Evolutionary conservation across 2,329 filamentous ascomycete genomes (phyloP), one percentile per base, ranked within the genome.

Genomic region (Hymenoscyphus albidus): DNA sequence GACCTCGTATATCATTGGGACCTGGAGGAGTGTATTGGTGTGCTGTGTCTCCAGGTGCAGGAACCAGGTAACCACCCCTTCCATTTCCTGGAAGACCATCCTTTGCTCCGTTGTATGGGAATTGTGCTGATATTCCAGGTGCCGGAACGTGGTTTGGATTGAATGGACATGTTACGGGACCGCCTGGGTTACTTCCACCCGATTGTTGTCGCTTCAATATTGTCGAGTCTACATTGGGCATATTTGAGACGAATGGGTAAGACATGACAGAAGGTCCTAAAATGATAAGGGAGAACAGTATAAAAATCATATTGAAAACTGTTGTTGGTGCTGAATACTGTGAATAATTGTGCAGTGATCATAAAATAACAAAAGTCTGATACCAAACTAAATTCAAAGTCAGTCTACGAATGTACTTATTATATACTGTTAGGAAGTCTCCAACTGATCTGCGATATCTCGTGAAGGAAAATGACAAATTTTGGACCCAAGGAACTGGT

Each of bases 11-110:
- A 64, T 81, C 79, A 14, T 61, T 64, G 14, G 61, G 59, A 0
- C 67, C 65, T n/a, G 71, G 71, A 2, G 67, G 63, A 7, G 65
- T 60, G 51, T 71, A 74, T 48, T 67, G 39, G 64, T 73, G 70
- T 7, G 63, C 70, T 5, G 64, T 64, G 38, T 72, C 70, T 14
- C 76, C 76, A 39, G 71, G 70, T 13, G 76, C 79, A 32, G 80
- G 80, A 0, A 82, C 80, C 59, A 77, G 73, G 65, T 77, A 80
- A 1, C 80, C 79, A 59, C 80, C 80, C 44, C 70, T 74, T 1
- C 75, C 76, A 7, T 74, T 78, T 2, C 80, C 80, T n/a, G 73
- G 75, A 10, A 70, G 14, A 56, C 79, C 80, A 61, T 80, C 76
- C 64, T 76, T 76, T 2, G 80, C 79, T 27, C 75, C 74, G 54